phyloP scores from a whole-genome alignment of 306 rosid genomes.

The Herpetospermum pedunculosum region DNA sequence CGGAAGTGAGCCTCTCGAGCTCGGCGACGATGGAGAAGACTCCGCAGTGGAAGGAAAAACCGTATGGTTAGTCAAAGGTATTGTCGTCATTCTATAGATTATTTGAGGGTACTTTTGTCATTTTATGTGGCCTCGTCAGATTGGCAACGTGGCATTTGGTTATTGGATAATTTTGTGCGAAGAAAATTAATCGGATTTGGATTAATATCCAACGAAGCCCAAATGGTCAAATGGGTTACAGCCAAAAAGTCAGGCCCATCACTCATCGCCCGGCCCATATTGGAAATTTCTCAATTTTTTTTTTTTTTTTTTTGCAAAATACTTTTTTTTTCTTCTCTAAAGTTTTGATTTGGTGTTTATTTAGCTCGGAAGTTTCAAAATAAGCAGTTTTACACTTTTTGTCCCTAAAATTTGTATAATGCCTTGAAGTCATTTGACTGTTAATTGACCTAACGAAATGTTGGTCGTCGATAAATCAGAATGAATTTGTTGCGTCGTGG shows the following conservation, averaged over 20 bases:
- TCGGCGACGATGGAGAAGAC: slow-evolving; percentile 13
- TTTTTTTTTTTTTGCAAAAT: too few relatives aligned
- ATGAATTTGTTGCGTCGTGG: too few relatives aligned
- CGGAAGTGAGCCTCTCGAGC: background rate
- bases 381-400: too few relatives aligned
- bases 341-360: too few relatives aligned
- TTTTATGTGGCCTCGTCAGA: background rate
- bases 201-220: background rate
- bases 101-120: background rate
- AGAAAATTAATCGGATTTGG: background rate
- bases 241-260: background rate
- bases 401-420: too few relatives aligned
- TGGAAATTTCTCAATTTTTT: background rate
- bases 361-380: too few relatives aligned
- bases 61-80: background rate
- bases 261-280: background rate
- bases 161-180: background rate
- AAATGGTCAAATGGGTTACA: background rate
- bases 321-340: too few relatives aligned
- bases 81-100: background rate
- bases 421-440: too few relatives aligned
- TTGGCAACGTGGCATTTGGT: background rate
- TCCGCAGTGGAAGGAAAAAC: background rate
- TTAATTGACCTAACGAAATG: too few relatives aligned
- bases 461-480: too few relatives aligned